phyloP scores from a whole-genome alignment of 108 stramenopile genomes.

The Skeletonema potamos region DNA sequence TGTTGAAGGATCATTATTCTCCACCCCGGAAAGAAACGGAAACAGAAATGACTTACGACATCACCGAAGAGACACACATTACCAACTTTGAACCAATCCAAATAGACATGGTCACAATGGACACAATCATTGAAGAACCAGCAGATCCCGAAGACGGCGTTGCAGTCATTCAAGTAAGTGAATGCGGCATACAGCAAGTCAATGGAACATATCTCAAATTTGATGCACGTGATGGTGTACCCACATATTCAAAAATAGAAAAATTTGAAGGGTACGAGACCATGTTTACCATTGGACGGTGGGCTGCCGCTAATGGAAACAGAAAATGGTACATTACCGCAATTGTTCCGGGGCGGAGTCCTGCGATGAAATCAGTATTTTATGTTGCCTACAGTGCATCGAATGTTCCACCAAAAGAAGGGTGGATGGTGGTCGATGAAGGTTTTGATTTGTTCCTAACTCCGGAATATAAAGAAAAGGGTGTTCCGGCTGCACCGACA shows the following conservation, averaged over 20 bases:
- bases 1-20: background rate
- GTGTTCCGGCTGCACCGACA: background rate
- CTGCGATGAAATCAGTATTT: constrained; percentile 2
- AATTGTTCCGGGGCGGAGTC: background rate
- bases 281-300: constrained; percentile 16
- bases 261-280: constrained; percentile 7
- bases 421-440: constrained; percentile 19
- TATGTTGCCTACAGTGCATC: constrained; percentile 8
- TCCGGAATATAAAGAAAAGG: constrained; percentile 10
- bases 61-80: background rate
- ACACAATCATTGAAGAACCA: background rate
- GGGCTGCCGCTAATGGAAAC: constrained; percentile 8
- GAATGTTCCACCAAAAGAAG: constrained; percentile 7
- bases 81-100: background rate
- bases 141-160: background rate
- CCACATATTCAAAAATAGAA: constrained; percentile 9
- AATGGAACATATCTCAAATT: constrained; percentile 18
- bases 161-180: background rate
- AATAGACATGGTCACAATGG: background rate
- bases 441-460: constrained; percentile 7
- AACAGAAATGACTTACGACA: background rate
- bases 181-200: background rate
- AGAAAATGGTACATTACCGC: constrained; percentile 25
- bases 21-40: background rate
- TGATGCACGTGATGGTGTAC: constrained; percentile 10